These are phyloP conservation scores for Podospora anserina DNA, from an alignment of 495 filamentous ascomycete genomes.

Conservation along the genomic window DNA sequence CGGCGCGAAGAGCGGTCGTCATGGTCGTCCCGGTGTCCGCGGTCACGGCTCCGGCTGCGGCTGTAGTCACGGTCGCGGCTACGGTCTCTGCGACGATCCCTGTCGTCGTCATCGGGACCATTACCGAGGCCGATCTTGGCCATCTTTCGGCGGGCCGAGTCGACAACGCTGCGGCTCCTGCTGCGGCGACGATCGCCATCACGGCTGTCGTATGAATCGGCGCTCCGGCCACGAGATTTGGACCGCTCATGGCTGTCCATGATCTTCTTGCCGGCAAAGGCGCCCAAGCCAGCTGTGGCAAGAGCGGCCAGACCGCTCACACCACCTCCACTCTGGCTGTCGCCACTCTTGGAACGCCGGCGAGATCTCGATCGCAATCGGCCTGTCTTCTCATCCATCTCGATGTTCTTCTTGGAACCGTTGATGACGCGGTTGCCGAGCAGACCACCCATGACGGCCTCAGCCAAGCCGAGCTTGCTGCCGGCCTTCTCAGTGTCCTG, in stretches of 20 bases:
- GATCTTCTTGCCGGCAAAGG: conserved; percentile 76
- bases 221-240: conserved; percentile 46
- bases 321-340: conserved; percentile 42
- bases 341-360: conserved; percentile 42
- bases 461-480: conserved; percentile 60
- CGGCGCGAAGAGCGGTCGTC: conserved; percentile 36
- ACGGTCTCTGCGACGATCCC: conserved; percentile 28
- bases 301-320: conserved; percentile 59
- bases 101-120: conserved; percentile 45
- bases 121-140: conserved; percentile 48
- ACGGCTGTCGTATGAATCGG: conserved; percentile 52
- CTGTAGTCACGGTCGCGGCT: conserved; percentile 30
- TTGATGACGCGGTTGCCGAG: conserved; percentile 77
- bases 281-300: conserved; percentile 70
- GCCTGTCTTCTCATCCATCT: conserved; percentile 51
- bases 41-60: conserved; percentile 32
- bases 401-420: conserved; percentile 62
- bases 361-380: conserved; percentile 52
- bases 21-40: conserved; percentile 40
- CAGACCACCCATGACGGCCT: conserved; percentile 82
- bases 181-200: conserved; percentile 40
- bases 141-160: conserved; percentile 42
- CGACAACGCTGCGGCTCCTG: conserved; percentile 51
- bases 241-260: conserved; percentile 66
- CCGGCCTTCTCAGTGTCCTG: conserved; percentile 67